A percentile compares a stretch with the other conserved stretches of the same genome.
These are phyloP conservation scores for Linum lewisii DNA, from an alignment of 345 rosid species.

Conservation along the genomic window DNA sequence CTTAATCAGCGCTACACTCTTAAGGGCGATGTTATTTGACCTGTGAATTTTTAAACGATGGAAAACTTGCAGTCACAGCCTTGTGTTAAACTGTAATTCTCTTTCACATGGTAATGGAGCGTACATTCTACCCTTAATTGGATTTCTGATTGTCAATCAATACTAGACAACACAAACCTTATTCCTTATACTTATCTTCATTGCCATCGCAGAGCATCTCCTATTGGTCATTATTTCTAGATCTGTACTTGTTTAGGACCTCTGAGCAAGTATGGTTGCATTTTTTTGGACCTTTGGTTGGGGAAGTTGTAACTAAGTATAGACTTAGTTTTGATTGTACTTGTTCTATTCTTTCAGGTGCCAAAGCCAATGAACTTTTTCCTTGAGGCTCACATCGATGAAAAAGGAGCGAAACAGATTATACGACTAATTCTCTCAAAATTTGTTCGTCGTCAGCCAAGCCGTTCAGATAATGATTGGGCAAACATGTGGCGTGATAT, in stretches of 20 bases:
- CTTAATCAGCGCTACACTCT: too few species aligned
- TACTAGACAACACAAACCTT: too few species aligned
- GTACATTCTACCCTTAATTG: too few species aligned
- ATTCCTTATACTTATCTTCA: too few species aligned
- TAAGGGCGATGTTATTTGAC: too few species aligned
- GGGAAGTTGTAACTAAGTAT: not conserved
- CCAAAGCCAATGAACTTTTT: conserved; percentile 76
- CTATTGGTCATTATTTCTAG: not conserved
- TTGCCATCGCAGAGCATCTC: not conserved
- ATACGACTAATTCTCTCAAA: conserved; percentile 89
- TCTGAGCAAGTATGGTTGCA: not conserved
- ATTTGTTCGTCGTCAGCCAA: conserved; percentile 75
- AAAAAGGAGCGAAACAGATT: conserved; percentile 81
- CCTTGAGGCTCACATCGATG: conserved; percentile 70
- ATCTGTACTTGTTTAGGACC: not conserved
- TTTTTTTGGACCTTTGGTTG: not conserved
- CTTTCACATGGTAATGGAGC: too few species aligned
- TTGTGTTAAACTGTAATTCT: too few species aligned
- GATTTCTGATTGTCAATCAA: too few species aligned
- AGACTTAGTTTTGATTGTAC: not conserved
- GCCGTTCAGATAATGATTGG: conserved; percentile 93
- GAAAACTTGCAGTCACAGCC: too few species aligned
- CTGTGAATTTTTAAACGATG: too few species aligned
- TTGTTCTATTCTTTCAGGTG: conserved; percentile 40
- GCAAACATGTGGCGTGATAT: conserved; percentile 96